Conservation (phyloP, 352 stramenopile genomes). For the Phytopythium boreale region DNA sequence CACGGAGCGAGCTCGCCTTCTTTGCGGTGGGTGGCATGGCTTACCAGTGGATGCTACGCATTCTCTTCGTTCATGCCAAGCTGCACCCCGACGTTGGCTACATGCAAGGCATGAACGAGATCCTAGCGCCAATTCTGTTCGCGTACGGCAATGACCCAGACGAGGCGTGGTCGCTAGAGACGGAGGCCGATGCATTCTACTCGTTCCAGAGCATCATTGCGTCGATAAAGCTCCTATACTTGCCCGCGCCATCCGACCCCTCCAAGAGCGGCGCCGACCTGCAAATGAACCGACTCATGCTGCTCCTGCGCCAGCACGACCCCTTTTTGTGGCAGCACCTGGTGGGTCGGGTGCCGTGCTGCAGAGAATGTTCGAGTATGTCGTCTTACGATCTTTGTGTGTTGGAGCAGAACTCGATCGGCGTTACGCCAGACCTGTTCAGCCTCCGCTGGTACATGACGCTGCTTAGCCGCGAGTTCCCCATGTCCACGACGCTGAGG, state of each 20-base stretch:
- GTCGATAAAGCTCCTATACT: slow-evolving; percentile 47
- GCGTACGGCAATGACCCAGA: slow-evolving; percentile 60
- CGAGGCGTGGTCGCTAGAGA: slow-evolving; percentile 25
- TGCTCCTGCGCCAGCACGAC: slow-evolving; percentile 60
- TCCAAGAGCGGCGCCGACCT: slow-evolving; percentile 51
- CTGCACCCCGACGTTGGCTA: slow-evolving; percentile 85
- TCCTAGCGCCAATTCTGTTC: slow-evolving; percentile 84
- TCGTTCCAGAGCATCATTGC: slow-evolving; percentile 50
- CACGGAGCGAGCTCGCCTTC: slow-evolving; percentile 46
- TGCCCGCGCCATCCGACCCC: slow-evolving; percentile 30
- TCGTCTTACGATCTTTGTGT: not conserved
- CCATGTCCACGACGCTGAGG: slow-evolving; percentile 46
- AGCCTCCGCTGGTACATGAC: slow-evolving; percentile 78
- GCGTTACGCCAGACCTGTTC: slow-evolving; percentile 55
- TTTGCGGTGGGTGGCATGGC: slow-evolving; percentile 44
- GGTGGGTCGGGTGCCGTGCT: slow-evolving; percentile 14
- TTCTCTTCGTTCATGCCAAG: slow-evolving; percentile 77
- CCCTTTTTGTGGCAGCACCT: slow-evolving; percentile 62
- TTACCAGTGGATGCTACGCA: slow-evolving; percentile 65
- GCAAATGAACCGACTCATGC: slow-evolving; percentile 49
- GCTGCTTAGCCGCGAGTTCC: slow-evolving; percentile 57
- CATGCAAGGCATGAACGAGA: slow-evolving; percentile 96
- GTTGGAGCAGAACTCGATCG: slow-evolving; percentile 52
- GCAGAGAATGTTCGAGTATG: not conserved
- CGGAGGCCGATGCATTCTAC: slow-evolving; percentile 55